Base-by-base conservation (phyloP, 768 basidiomycete genomes). In the Tulasnella sp. region DNA sequence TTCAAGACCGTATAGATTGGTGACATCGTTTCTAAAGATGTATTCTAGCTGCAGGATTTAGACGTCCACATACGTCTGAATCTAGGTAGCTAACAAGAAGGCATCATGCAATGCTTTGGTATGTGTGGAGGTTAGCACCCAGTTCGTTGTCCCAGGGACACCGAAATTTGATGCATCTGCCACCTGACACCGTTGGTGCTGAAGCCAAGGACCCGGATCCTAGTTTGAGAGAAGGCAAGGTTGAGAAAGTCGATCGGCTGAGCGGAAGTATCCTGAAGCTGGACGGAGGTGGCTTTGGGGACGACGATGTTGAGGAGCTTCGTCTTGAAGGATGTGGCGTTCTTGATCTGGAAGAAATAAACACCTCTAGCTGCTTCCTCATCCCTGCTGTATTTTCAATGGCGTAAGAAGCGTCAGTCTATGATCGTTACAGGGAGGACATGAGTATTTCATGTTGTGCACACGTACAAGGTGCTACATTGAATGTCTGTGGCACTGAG, bases 331-430 rank as follows among this genome's bases (percentile, higher is more conserved):
- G 29, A 11, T 0, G 38, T 9, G 17, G 63, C 55, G 45, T 65
- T 61, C 50, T 62, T 64, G 61, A 68, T 68, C 25, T 61, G 54
- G 65, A 68, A 68, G 51, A 68, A 68, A 22, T 59, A 50, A 65
- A 64, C 8, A 49, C 38, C 42, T 68, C 65, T 9, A 31, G 22
- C 60, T 59, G 53, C 49, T 68, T 66, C 62, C 61, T 65, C 66
- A 30, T 65, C 41, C 3, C 67, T 68, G 41, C 15, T 7, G 15
- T 38, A 15, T 38, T 7, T 38, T 38, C 5, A 7, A 38, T 38
- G 5, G 34, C 15, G 34, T 15, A 38, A 7, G 5, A 38, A n/a
- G n/a, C n/a, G n/a, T n/a, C n/a, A n/a, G n/a, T n/a, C n/a, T n/a
- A n/a, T n/a, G n/a, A n/a, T n/a, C n/a, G 34, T 38, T 38, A 38